Conservation (phyloP, 2,329 filamentous ascomycete species). For the Rhynchosporium agropyri region DNA sequence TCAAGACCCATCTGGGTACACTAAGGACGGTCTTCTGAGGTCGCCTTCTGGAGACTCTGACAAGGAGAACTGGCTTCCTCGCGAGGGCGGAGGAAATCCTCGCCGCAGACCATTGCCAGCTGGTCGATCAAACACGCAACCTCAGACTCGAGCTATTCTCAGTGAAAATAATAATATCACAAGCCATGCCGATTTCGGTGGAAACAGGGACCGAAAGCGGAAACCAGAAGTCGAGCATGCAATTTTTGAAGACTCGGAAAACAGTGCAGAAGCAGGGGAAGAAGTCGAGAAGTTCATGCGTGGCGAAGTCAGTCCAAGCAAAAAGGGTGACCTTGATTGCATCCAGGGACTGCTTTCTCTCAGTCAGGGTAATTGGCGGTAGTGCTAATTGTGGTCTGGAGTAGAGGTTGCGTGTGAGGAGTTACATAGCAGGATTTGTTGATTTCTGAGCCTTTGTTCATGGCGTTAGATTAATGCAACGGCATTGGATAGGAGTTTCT, state of each 20-base stretch:
- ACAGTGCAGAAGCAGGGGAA: slow-evolving; percentile 47
- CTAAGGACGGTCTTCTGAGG: slow-evolving; percentile 46
- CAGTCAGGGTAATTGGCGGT: slow-evolving; percentile 87
- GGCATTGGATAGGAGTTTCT: slow-evolving; percentile 15
- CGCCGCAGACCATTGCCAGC: slow-evolving; percentile 41
- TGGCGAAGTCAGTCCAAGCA: slow-evolving; percentile 65
- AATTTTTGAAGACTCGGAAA: slow-evolving; percentile 57
- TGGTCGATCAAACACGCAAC: slow-evolving; percentile 32
- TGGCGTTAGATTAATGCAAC: not conserved
- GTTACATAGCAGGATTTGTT: slow-evolving; percentile 12
- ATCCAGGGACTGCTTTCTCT: slow-evolving; percentile 86
- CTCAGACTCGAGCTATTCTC: slow-evolving; percentile 33
- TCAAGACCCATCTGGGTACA: slow-evolving; percentile 35
- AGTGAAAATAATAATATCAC: slow-evolving; percentile 37
- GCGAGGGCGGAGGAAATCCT: slow-evolving; percentile 49
- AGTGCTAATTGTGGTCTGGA: not conserved
- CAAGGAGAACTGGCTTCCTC: slow-evolving; percentile 86
- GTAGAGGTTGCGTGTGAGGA: not conserved
- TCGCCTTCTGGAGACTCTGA: slow-evolving; percentile 75
- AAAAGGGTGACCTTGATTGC: slow-evolving; percentile 82
- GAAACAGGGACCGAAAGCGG: slow-evolving; percentile 30
- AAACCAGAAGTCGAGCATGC: slow-evolving; percentile 43
- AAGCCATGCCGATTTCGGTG: slow-evolving; percentile 36
- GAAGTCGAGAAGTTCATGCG: slow-evolving; percentile 78
- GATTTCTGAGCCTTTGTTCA: slow-evolving; percentile 17